These are phyloP conservation scores for Globisporangium okanoganense DNA, from an alignment of 352 stramenopile species.

Conservation along the genomic window DNA sequence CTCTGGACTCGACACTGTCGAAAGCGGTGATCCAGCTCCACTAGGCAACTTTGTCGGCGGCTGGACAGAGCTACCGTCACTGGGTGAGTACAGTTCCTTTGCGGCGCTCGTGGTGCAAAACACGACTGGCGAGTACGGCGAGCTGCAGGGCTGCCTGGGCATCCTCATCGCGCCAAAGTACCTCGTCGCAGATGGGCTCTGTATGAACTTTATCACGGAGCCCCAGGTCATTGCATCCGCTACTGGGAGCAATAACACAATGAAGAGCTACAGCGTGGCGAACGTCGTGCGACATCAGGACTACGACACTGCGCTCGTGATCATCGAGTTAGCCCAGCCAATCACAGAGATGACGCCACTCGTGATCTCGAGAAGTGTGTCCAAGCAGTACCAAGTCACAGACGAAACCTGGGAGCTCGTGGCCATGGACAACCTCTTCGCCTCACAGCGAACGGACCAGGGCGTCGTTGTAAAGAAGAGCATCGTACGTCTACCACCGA, in stretches of 20 bases:
- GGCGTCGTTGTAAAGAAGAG: not conserved
- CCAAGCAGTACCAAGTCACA: conserved; percentile 5
- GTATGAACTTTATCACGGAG: not conserved
- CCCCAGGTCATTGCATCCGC: not conserved
- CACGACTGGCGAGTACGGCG: conserved; percentile 1
- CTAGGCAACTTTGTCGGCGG: not conserved
- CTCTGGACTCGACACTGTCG: not conserved
- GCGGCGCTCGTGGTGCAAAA: conserved; percentile 11
- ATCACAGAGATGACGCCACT: conserved; percentile 9
- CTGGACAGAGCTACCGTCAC: conserved; percentile 3
- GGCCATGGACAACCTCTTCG: conserved; percentile 12
- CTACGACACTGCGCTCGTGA: not conserved
- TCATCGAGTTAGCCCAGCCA: not conserved
- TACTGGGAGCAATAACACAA: not conserved
- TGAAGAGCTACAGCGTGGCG: not conserved
- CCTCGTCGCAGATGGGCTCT: conserved; percentile 2
- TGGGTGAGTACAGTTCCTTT: conserved; percentile 6
- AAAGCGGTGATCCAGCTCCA: not conserved
- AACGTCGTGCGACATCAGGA: conserved; percentile 6
- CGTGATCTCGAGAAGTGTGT: conserved; percentile 3
- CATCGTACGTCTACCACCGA: conserved; percentile 6
- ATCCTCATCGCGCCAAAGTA: conserved; percentile 11
- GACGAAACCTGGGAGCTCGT: conserved; percentile 8
- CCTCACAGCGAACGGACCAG: conserved; percentile 1
- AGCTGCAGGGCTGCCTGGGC: conserved; percentile 8